Conservation (phyloP, 179 eudicot species). For the Heliamphora pulchella region DNA sequence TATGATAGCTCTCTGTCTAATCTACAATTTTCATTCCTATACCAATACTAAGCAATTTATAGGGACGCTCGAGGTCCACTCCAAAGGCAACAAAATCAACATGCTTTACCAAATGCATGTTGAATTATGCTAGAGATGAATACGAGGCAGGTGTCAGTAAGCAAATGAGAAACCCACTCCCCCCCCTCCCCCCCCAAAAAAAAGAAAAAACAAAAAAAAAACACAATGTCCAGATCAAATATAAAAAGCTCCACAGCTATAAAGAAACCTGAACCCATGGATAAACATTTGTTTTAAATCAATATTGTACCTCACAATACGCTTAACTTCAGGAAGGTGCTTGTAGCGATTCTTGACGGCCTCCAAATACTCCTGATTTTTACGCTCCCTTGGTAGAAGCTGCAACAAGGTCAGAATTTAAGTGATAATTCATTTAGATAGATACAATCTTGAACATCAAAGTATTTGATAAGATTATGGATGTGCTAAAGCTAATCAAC, state of each 20-base stretch:
- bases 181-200: too few species aligned
- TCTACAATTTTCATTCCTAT: not conserved
- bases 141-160: not conserved
- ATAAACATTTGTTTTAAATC: conserved; percentile 1
- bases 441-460: not conserved
- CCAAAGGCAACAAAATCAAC: not conserved
- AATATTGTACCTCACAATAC: conserved; percentile 63
- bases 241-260: not conserved
- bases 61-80: not conserved
- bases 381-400: conserved; percentile 89
- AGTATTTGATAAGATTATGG: not conserved
- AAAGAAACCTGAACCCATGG: conserved; percentile 7
- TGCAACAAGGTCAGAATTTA: conserved; percentile 32
- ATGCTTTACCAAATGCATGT: not conserved
- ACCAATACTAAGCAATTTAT: not conserved
- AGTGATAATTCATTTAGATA: not conserved
- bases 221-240: not conserved
- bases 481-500: not conserved
- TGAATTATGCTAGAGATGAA: not conserved
- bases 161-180: not conserved
- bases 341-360: conserved; percentile 78
- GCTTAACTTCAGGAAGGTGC: conserved; percentile 83
- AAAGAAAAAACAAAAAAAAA: too few species aligned
- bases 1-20: not conserved
- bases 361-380: conserved; percentile 69